Conservation (phyloP, 129 eudicot genomes). For the Silybum marianum region DNA sequence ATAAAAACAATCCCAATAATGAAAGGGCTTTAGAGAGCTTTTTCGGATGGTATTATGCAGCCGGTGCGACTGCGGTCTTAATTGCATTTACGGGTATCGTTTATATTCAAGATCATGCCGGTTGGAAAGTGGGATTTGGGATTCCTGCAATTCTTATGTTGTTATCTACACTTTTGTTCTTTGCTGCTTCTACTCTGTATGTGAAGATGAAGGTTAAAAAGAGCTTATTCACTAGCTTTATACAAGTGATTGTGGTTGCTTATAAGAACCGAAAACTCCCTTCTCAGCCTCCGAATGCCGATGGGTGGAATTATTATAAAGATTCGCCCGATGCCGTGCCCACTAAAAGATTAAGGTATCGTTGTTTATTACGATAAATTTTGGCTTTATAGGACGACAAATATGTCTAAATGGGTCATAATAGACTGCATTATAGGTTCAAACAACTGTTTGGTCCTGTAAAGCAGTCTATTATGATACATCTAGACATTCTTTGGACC, state of each 20-base stretch:
- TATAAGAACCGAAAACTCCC: conserved; percentile 43
- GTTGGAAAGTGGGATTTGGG: conserved; percentile 84
- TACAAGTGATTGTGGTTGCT: conserved; percentile 45
- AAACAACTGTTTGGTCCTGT: not conserved
- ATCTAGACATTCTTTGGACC: not conserved
- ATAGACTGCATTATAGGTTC: not conserved
- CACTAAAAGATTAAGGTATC: conserved; percentile 39
- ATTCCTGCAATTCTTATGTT: conserved; percentile 78
- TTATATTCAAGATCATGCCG: conserved; percentile 80
- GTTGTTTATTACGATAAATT: not conserved
- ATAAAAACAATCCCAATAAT: conserved; percentile 43
- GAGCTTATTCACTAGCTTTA: conserved; percentile 42
- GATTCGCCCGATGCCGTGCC: conserved; percentile 26
- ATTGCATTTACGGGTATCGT: conserved; percentile 76
- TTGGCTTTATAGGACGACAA: not conserved
- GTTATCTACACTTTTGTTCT: conserved; percentile 58
- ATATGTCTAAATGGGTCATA: not conserved
- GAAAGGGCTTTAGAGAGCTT: conserved; percentile 61
- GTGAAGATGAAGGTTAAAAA: conserved; percentile 53
- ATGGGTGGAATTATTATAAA: conserved; percentile 35
- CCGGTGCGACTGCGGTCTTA: conserved; percentile 52
- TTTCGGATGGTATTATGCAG: conserved; percentile 83
- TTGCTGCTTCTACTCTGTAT: conserved; percentile 64
- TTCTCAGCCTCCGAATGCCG: conserved; percentile 29
- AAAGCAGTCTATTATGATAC: too few relatives aligned